Base-by-base conservation (phyloP, 2,329 filamentous ascomycete species). In the Apiospora koreana region DNA sequence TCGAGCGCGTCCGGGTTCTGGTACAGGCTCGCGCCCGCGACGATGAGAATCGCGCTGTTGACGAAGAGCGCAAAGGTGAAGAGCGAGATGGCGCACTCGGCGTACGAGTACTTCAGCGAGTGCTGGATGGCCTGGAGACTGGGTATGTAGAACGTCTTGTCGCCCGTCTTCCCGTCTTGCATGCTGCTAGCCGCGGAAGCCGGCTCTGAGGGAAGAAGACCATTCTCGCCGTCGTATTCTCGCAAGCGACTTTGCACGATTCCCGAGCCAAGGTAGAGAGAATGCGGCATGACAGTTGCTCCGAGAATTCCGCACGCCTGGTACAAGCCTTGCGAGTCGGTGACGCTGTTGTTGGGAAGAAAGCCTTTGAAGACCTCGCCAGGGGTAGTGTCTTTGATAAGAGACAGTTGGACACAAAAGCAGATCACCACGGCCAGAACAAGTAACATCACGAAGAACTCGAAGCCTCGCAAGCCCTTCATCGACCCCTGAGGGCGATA, bases 41-140 rank as follows among this genome's bases (percentile, higher is more conserved):
- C 91, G 75, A 96, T 94, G 18, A 96, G 86, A 76, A 96, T 95
- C 45, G 93, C 87, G 69, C 89, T 93, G 83, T 96, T 96, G 76
- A 95, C 92, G 76, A 96, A 96, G 3, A 96, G 86, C 0, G 93
- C 93, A 78, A 95, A 95, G 0, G 92, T 94, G 78, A 94, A 94
- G 45, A 96, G 89, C 0, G 91, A 92, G 18, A 94, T 77, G 8
- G 88, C 84, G 12, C 95, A 83, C 78, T 96, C 93, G 25, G 87
- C 82, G 70, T 93, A 90, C 3, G 92, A 93, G 78, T 93, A 93
- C 71, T 90, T 92, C 76, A 95, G 87, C 72, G 91, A 94, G 75
- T 90, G 87, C 21, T 87, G 87, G 73, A 96, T 94, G n/a, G 93
- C 93, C 7, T 86, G 81, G 1, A 93, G 84, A 0, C 92, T 93